These are phyloP conservation scores for Diaporthe citri DNA, from an alignment of 2,329 filamentous ascomycete genomes.

Conservation along the genomic window DNA sequence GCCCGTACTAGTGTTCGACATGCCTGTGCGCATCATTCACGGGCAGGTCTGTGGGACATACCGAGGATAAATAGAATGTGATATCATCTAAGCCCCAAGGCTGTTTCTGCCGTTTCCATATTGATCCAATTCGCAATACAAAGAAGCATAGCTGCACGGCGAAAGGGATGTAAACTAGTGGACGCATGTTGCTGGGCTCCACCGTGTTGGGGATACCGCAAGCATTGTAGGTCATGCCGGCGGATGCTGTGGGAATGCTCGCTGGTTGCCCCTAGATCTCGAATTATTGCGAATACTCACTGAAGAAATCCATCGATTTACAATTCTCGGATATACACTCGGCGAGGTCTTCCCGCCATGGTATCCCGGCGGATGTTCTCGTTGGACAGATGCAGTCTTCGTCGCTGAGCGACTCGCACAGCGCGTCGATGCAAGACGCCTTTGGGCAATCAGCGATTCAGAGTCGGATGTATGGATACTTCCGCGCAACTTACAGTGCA, in stretches of 20 bases:
- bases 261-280: background rate
- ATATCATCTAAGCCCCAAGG: constrained; percentile 5
- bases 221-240: background rate
- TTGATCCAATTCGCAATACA: background rate
- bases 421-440: background rate
- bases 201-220: constrained; percentile 12
- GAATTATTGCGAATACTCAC: background rate
- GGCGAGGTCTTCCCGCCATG: constrained; percentile 1
- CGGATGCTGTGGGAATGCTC: constrained; percentile 2
- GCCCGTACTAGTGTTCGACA: too few species aligned
- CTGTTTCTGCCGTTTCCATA: constrained; percentile 9
- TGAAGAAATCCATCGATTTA: background rate
- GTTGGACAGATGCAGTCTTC: constrained; percentile 9
- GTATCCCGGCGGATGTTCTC: constrained; percentile 1
- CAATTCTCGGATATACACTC: constrained; percentile 4
- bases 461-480: too few species aligned
- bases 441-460: background rate
- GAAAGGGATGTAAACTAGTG: background rate
- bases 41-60: background rate
- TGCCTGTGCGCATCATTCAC: background rate
- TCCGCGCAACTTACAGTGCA: background rate
- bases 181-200: constrained; percentile 2
- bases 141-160: constrained; percentile 2
- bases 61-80: constrained; percentile 1
- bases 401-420: background rate